phyloP scores from a whole-genome alignment of 2,329 filamentous ascomycete genomes.

The Coleophoma crateriformis region DNA sequence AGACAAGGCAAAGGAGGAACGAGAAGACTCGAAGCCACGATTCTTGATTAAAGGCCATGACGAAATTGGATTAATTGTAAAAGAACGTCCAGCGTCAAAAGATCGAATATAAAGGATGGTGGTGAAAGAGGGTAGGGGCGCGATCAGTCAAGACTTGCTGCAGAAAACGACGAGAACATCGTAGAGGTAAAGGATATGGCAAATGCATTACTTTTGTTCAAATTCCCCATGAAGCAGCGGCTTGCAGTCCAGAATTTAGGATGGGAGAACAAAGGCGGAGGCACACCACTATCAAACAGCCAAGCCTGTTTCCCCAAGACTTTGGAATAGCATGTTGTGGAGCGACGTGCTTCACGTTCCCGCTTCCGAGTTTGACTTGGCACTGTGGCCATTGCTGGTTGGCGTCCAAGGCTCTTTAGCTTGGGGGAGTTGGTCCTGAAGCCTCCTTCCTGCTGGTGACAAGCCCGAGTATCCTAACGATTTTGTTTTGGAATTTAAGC shows the following conservation, averaged over 20 bases:
- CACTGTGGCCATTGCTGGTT: not conserved
- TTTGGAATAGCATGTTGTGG: not conserved
- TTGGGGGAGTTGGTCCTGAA: not conserved
- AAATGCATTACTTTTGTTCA: no score
- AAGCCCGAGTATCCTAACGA: not conserved
- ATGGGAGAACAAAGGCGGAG: not conserved
- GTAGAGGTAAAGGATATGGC: no score
- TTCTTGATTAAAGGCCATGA: constrained; percentile 12
- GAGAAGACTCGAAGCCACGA: constrained; percentile 14
- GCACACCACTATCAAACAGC: not conserved
- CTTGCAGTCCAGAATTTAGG: no score
- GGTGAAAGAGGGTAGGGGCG: constrained; percentile 1
- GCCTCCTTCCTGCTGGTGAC: not conserved
- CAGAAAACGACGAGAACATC: not conserved
- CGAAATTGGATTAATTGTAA: constrained; percentile 3
- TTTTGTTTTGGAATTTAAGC: not conserved
- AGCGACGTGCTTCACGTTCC: not conserved
- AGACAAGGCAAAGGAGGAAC: constrained; percentile 10
- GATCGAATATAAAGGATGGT: constrained; percentile 2
- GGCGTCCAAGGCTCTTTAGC: not conserved
- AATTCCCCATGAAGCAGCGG: no score
- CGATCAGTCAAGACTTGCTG: not conserved
- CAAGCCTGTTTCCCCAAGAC: constrained; percentile 1
- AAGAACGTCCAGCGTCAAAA: constrained; percentile 17
- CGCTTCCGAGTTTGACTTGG: not conserved